phyloP scores from a whole-genome alignment of 208 protist species.

The Leishmania guyanensis region DNA sequence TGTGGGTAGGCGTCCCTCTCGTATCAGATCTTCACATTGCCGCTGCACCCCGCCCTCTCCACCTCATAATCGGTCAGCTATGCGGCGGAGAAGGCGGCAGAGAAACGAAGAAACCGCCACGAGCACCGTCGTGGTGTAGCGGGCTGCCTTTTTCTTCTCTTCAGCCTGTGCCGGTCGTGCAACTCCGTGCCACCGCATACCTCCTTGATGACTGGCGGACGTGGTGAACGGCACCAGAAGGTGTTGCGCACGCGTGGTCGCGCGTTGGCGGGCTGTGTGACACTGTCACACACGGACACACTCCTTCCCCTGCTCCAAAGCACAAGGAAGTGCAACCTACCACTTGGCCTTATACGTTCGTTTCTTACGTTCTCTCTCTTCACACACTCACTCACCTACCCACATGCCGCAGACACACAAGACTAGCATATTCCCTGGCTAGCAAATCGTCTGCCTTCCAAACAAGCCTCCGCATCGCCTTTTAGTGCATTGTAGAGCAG shows the following conservation, averaged over 20 bases:
- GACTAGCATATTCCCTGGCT: not conserved
- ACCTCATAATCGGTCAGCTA: not conserved
- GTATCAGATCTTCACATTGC: not conserved
- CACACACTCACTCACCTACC: too few species aligned
- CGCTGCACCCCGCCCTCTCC: not conserved
- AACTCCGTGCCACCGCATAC: not conserved
- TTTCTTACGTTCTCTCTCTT: too few species aligned
- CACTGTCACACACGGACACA: not conserved
- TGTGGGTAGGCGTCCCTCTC: not conserved
- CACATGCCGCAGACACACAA: not conserved
- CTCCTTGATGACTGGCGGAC: not conserved
- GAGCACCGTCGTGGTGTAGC: not conserved
- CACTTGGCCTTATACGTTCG: not conserved
- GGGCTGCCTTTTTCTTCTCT: not conserved
- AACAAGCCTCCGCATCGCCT: not conserved
- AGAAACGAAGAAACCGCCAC: not conserved
- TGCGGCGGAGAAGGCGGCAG: not conserved
- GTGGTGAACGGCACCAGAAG: not conserved
- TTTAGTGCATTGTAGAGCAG: not conserved
- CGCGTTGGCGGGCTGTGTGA: not conserved
- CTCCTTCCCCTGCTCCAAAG: not conserved
- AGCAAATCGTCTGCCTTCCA: not conserved
- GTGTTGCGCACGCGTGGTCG: not conserved
- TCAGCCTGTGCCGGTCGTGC: not conserved
- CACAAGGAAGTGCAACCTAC: not conserved